Percentiles rank a stretch among this genome's conserved stretches.
phyloP scores from a whole-genome alignment of 2,329 filamentous ascomycete species.

The Xylariaceae sp. region DNA sequence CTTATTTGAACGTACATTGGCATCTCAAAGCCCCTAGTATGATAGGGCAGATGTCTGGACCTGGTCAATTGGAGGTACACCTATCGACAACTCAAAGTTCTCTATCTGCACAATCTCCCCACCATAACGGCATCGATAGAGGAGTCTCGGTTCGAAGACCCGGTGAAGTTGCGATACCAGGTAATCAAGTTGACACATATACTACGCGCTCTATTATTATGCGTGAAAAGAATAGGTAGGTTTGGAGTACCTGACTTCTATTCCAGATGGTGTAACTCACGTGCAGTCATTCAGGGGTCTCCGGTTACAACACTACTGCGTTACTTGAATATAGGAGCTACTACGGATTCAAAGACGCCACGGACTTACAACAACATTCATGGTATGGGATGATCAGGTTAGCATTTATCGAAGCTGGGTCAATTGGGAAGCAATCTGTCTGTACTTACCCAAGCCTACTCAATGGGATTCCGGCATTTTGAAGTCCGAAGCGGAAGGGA shows the following conservation, averaged over 20 bases:
- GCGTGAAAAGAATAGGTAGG: no score
- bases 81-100: slow-evolving; percentile 23
- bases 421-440: neutral
- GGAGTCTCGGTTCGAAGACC: no score
- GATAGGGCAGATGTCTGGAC: slow-evolving; percentile 20
- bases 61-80: slow-evolving; percentile 23
- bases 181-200: no score
- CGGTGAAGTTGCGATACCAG: no score
- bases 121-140: no score
- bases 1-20: slow-evolving; percentile 22
- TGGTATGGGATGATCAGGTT: no score
- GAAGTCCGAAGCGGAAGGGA: neutral
- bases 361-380: neutral
- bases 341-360: neutral
- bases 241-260: no score
- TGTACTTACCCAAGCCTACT: neutral
- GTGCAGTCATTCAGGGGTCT: no score
- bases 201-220: no score
- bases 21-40: slow-evolving; percentile 17
- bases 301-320: no score
- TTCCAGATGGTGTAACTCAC: no score
- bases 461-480: neutral
- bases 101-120: slow-evolving; percentile 9
- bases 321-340: no score
- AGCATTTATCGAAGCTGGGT: neutral